Conservation (phyloP, 768 basidiomycete species). For the Ramaria sp. region DNA sequence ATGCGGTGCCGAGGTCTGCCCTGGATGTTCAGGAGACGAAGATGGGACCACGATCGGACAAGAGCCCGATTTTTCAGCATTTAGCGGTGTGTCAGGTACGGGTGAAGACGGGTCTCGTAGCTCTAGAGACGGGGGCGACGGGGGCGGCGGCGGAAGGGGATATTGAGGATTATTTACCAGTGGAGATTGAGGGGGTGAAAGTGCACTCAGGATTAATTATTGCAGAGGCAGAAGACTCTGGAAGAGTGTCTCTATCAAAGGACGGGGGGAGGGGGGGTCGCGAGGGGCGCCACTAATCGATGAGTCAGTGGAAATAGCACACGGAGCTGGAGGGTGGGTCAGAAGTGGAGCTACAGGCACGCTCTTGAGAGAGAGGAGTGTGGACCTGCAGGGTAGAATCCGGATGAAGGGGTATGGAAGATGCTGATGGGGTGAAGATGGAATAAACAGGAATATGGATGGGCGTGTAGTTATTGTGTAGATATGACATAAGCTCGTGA, state of each 20-base stretch:
- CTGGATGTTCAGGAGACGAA: neutral
- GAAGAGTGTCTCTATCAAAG: too few relatives aligned
- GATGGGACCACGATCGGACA: too few relatives aligned
- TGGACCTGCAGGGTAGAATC: neutral
- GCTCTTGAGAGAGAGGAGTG: neutral
- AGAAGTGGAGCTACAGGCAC: neutral
- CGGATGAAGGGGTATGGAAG: neutral
- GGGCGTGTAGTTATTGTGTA: neutral
- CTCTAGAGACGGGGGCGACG: too few relatives aligned
- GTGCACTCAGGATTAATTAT: neutral
- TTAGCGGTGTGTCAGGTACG: neutral
- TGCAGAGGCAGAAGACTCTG: neutral
- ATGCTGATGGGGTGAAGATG: slow-evolving; percentile 6
- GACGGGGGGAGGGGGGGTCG: too few relatives aligned
- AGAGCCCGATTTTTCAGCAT: neutral
- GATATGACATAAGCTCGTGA: slow-evolving; percentile 2
- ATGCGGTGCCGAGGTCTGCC: neutral
- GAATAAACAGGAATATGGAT: slow-evolving; percentile 8
- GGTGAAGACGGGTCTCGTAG: neutral
- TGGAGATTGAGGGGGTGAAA: neutral
- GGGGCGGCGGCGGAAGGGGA: neutral
- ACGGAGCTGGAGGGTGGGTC: neutral
- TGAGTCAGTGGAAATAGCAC: neutral
- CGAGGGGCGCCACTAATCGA: neutral
- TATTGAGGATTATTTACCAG: neutral